Evolutionary conservation across 768 basidiomycete species (phyloP), one percentile per base, ranked within the genome.

Genomic region (Scleroderma bovista): DNA sequence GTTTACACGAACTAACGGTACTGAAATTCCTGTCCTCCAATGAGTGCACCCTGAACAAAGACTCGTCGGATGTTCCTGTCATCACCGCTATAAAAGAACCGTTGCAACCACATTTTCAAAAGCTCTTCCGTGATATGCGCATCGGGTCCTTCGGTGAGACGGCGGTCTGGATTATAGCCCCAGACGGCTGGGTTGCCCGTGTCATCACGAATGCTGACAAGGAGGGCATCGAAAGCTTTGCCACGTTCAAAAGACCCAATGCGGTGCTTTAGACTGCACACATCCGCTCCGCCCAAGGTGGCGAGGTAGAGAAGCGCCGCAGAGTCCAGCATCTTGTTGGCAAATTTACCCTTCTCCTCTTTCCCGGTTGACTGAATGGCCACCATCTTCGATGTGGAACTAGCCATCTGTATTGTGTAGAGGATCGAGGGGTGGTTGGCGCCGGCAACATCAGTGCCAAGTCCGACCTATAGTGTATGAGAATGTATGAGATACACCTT

Each of bases 401-500:
- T 29, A 29, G 26, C 26, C 26, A 29, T 29, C 9, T 29, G 26
- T 4, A 29, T 29, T 5, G 26, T 29, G 20, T 75, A 79, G 52
- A 96, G 73, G 51, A 97, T 87, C 5, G 92, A 94, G 3, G 83
- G 75, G 9, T 29, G 81, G 66, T 81, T 90, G 4, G 95, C 93
- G 11, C 95, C 95, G 2, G 90, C 86, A 47, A 88, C 84, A 62
- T 95, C 93, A 46, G 94, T 94, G 2, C 95, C 95, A n/a, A 98
- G 72, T 16, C 93, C 92, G 53, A 97, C 89, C 92, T 93, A 32
- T n/a, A 24, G 24, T 17, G 44, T 26, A n/a, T n/a, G n/a, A n/a
- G n/a, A n/a, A n/a, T n/a, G 24, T 31, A 41, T 60, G 36, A 60
- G 52, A 23, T 37, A 46, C 32, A 20, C 13, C 16, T 38, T 24